A percentile compares a stretch with the other conserved stretches of the same genome.
Evolutionary conservation across 2,329 filamentous ascomycete genomes (phyloP).

Genomic region (Colletotrichum scovillei): DNA sequence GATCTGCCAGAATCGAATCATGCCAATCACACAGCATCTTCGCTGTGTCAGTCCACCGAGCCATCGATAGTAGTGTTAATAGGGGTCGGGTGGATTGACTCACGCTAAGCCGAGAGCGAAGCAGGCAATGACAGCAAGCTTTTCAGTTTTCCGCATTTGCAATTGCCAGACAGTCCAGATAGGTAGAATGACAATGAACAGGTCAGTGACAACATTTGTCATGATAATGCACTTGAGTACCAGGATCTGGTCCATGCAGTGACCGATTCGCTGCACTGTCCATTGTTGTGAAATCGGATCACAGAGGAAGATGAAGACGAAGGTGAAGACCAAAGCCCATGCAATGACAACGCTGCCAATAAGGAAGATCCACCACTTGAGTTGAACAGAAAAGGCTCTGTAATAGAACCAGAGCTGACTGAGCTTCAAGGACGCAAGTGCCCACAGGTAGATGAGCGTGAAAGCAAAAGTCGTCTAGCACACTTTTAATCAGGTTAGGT

Average conservation of each 20-base stretch:
- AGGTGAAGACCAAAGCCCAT: slow-evolving; percentile 38
- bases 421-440: slow-evolving; percentile 37
- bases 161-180: slow-evolving; percentile 48
- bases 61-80: background rate
- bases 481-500: background rate
- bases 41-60: background rate
- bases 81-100: background rate
- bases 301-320: slow-evolving; percentile 40
- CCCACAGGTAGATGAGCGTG: slow-evolving; percentile 38
- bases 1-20: slow-evolving; percentile 52
- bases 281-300: slow-evolving; percentile 39
- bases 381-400: slow-evolving; percentile 35
- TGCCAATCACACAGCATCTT: slow-evolving; percentile 50
- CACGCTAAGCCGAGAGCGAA: slow-evolving; percentile 39
- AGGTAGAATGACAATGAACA: slow-evolving; percentile 49
- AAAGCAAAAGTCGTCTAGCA: slow-evolving; percentile 36
- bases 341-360: slow-evolving; percentile 30
- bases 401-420: slow-evolving; percentile 39
- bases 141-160: slow-evolving; percentile 41
- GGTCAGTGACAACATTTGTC: slow-evolving; percentile 49
- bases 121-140: slow-evolving; percentile 40
- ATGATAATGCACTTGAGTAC: slow-evolving; percentile 39
- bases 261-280: slow-evolving; percentile 37
- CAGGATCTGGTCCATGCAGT: slow-evolving; percentile 38
- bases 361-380: slow-evolving; percentile 30